Conservation (phyloP, 768 basidiomycete genomes). For the Calocybe indica region DNA sequence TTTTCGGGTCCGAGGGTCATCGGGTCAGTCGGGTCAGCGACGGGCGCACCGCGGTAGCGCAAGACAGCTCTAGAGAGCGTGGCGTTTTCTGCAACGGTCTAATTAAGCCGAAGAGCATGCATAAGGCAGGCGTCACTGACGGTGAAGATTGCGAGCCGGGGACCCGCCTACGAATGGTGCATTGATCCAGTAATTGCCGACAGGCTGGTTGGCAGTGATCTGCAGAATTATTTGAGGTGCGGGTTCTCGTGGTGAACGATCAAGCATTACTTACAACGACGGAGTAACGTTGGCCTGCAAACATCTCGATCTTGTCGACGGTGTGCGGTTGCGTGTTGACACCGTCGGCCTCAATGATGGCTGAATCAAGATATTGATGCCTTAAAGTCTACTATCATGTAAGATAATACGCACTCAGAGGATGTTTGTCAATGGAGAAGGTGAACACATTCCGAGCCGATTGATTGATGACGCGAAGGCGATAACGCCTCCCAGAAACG, state of each 20-base stretch:
- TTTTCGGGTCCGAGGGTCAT: conserved; percentile 14
- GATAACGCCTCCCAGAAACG: conserved; percentile 33
- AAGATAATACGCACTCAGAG: conserved; percentile 10
- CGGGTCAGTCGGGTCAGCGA: conserved; percentile 20
- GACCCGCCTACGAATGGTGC: conserved; percentile 18
- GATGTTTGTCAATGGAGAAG: conserved; percentile 30
- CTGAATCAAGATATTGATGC: not conserved
- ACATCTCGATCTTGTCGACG: conserved; percentile 31
- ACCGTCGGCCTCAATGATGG: conserved; percentile 33
- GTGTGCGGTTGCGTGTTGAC: conserved; percentile 13
- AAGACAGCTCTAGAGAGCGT: conserved; percentile 27
- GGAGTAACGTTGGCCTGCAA: conserved; percentile 41
- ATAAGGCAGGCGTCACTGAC: conserved; percentile 5
- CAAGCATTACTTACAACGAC: conserved; percentile 15
- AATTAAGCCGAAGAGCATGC: not conserved
- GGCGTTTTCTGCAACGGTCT: conserved; percentile 18
- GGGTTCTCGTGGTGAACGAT: not conserved
- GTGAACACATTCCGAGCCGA: conserved; percentile 38
- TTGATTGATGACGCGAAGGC: conserved; percentile 46
- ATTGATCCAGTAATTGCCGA: conserved; percentile 37
- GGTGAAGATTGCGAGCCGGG: conserved; percentile 15
- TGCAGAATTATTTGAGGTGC: not conserved
- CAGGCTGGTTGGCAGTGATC: conserved; percentile 28
- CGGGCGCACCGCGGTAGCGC: conserved; percentile 26
- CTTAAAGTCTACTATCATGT: not conserved